Conservation (phyloP, 73 alveolate species). For the Uronychia binucleata region DNA sequence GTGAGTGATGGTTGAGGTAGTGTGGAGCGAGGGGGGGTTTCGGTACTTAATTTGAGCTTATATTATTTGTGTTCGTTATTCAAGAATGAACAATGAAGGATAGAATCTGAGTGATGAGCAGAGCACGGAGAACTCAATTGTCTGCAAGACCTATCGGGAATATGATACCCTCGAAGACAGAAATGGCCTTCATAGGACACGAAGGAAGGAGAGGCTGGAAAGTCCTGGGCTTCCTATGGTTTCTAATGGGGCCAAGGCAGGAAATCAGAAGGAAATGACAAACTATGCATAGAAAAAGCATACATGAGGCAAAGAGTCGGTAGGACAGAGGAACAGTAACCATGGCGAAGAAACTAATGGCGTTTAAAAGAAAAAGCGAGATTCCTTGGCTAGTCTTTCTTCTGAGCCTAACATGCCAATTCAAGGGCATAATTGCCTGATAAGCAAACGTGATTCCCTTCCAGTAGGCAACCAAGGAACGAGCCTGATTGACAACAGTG, state of each 20-base stretch:
- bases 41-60: no score
- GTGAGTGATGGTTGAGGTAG: no score
- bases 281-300: background rate
- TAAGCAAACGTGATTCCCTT: background rate
- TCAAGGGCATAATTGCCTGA: background rate
- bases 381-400: background rate
- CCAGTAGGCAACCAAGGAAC: background rate
- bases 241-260: no score
- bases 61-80: no score
- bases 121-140: background rate
- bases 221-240: background rate
- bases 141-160: background rate
- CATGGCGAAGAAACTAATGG: no score
- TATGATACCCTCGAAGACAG: background rate
- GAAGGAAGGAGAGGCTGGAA: background rate
- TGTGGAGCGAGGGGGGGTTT: no score
- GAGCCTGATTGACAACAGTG: no score
- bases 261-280: background rate
- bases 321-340: no score
- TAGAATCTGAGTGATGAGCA: background rate
- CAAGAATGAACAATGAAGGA: background rate
- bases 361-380: background rate
- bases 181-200: background rate
- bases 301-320: no score
- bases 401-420: background rate